Base-by-base conservation (phyloP, 768 basidiomycete genomes). In the Serendipita sp. region DNA sequence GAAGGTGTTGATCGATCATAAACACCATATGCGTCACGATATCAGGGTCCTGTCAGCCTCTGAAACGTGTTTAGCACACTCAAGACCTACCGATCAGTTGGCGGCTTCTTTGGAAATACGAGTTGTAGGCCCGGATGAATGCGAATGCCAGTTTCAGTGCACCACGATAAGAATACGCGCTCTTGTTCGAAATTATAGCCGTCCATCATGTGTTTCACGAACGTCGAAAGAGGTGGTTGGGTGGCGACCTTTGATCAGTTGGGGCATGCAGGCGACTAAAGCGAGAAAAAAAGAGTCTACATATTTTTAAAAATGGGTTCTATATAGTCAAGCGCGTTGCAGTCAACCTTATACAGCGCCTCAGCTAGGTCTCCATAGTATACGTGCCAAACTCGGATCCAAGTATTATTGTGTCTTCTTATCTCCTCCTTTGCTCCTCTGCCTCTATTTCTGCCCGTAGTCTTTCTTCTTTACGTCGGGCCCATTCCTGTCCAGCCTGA, bases 401-500 rank as follows among this genome's bases (percentile, higher is more conserved):
- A 40, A 13, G 13, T 13, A 40, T 44, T 27, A 66, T 8, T 52
- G 63, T 62, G 62, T 71, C 67, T 64, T 65, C 60, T 66, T 16
- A 40, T 53, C 64, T 11, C 64, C 44, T 63, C 68, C 70, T 63
- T 70, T 71, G 64, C 37, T 70, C 71, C 64, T 75, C 77, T 66
- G 75, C 77, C 45, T 79, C 74, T 31, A 78, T 46, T 60, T 70
- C 73, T 31, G 70, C 71, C 66, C 76, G 68, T 63, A 77, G 77
- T 67, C 68, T 73, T 65, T 71, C 79, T 69, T 88, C 88, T 55
- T 75, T 67, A 33, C 86, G 82, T 65, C 76, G 77, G 33, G 87
- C 88, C 70, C 87, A 93, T 76, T 90, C 91, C 71, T 93, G 90
- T 23, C 91, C 91, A 64, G 82, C 85, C 85, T 93, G 75, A 58